Evolutionary conservation across 2,329 filamentous ascomycete genomes (phyloP), one percentile per base, ranked within the genome.

Genomic region (Shiraia bambusicola): DNA sequence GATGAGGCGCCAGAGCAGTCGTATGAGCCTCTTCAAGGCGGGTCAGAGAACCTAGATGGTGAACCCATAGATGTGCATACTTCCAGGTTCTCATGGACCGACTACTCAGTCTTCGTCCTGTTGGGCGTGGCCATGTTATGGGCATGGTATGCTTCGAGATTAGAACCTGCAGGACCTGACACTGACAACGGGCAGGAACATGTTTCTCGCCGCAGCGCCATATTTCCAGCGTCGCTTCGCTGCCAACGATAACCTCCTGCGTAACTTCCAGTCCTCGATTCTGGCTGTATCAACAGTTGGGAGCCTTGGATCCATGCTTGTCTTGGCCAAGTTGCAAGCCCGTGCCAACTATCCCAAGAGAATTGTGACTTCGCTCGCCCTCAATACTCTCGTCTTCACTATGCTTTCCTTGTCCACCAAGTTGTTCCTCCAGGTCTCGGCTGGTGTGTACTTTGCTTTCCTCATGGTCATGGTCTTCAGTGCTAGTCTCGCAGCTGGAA

Each of bases 51-150:
- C 17, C 54, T 54, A 26, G 57, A 69, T 46, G 65, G 64, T 28
- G 63, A 68, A 24, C 54, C 32, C n/a, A 66, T 66, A 30, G 57
- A 65, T 25, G 28, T 42, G 9, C 50, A 56, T 29, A 39, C 58
- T n/a, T 49, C 47, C 43, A 39, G 49, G 26, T 95, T 95, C 72
- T 95, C 89, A 49, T 90, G 87, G 83, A 63, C 88, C 26, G 88
- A 94, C 66, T 98, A 97, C 70, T 74, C 72, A 56, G 84, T 95
- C 63, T 97, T 97, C 69, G 75, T 86, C 41, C 73, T 95, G 36
- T 75, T 97, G 17, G 93, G 93, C 36, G 78, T 95, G 42, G 88
- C 91, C 37, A 97, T 97, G 93, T 78, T 97, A 31, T 97, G 92
- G 92, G 90, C 92, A 40, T 97, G 92, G 92, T 94, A 80, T 56